phyloP scores from a whole-genome alignment of 2,329 filamentous ascomycete genomes.

The Epichloe uncinata region DNA sequence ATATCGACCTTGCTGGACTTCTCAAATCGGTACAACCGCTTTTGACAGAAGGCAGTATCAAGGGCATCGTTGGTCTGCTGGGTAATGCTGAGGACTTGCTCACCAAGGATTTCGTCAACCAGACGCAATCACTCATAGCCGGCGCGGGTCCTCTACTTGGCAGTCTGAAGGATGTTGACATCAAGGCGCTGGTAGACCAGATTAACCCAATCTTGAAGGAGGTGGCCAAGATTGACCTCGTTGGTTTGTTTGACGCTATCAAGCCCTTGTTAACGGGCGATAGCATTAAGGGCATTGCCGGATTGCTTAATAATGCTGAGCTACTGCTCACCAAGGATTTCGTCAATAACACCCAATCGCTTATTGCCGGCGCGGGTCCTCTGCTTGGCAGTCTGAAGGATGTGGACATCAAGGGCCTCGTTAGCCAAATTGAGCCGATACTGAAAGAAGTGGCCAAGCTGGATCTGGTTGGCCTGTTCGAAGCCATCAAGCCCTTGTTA shows the following conservation, averaged over 20 bases:
- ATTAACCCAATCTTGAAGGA: constrained; percentile 18
- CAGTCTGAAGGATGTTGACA: constrained; percentile 18
- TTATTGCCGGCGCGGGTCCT: constrained; percentile 13
- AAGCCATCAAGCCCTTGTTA: constrained; percentile 9
- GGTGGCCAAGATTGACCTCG: constrained; percentile 4
- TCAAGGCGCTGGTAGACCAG: constrained; percentile 8
- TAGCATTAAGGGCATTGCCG: constrained; percentile 10
- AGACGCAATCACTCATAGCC: constrained; percentile 5
- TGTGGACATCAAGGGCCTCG: constrained; percentile 11
- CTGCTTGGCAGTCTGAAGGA: constrained; percentile 22
- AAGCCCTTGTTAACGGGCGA: constrained; percentile 12
- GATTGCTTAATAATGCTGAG: constrained; percentile 2
- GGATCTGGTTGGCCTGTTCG: constrained; percentile 1
- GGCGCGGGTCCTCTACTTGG: constrained; percentile 20
- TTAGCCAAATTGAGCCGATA: constrained; percentile 15
- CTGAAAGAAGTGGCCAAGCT: constrained; percentile 9
- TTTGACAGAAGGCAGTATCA: constrained; percentile 10
- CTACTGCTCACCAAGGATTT: constrained; percentile 8
- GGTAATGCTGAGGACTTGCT: constrained; percentile 2
- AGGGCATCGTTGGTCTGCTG: constrained; percentile 8
- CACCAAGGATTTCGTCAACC: constrained; percentile 11
- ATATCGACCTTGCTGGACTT: constrained; percentile 3
- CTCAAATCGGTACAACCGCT: constrained; percentile 8
- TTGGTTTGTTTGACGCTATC: constrained; percentile 1
- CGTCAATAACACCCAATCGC: constrained; percentile 8